Evolutionary conservation across 2,329 filamentous ascomycete species (phyloP).

Genomic region (Colletotrichum sp.): DNA sequence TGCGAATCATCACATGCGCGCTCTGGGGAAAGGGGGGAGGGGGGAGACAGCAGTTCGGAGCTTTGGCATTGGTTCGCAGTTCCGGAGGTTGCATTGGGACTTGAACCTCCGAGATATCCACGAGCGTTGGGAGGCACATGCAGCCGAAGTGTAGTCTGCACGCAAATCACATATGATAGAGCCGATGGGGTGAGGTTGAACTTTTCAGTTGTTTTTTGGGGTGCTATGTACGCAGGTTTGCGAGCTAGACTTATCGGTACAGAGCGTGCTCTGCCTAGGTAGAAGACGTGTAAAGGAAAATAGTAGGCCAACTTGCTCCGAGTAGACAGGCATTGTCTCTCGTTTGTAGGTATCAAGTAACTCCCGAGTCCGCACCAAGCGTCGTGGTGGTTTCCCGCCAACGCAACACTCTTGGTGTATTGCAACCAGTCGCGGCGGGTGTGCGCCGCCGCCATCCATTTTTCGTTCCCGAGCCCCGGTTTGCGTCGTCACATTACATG

Average conservation of each 20-base stretch:
- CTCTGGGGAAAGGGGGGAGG: not conserved
- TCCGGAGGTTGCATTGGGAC: not conserved
- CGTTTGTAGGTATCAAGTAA: not conserved
- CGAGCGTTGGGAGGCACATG: not conserved
- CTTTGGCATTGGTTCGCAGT: not conserved
- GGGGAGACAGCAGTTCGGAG: not conserved
- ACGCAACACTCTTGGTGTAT: not conserved
- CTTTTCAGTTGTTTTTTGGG: not conserved
- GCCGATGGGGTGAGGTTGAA: not conserved
- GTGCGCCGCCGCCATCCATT: not conserved
- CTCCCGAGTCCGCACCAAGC: not conserved
- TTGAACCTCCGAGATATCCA: not conserved
- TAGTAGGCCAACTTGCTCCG: not conserved
- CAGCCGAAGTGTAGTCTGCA: not conserved
- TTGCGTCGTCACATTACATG: not conserved
- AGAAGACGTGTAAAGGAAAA: not conserved
- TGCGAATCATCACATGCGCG: conserved; percentile 8
- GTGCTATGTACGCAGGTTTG: not conserved
- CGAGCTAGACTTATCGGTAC: not conserved
- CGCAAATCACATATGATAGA: not conserved
- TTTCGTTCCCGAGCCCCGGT: not conserved
- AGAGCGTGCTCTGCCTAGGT: not conserved
- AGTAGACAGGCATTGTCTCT: not conserved
- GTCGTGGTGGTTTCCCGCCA: not conserved
- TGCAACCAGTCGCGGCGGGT: not conserved